A percentile compares a stretch with the other conserved stretches of the same genome.
Evolutionary conservation across 1,139 yeast species (phyloP).

Genomic region (Debaryomycetaceae sp.): DNA sequence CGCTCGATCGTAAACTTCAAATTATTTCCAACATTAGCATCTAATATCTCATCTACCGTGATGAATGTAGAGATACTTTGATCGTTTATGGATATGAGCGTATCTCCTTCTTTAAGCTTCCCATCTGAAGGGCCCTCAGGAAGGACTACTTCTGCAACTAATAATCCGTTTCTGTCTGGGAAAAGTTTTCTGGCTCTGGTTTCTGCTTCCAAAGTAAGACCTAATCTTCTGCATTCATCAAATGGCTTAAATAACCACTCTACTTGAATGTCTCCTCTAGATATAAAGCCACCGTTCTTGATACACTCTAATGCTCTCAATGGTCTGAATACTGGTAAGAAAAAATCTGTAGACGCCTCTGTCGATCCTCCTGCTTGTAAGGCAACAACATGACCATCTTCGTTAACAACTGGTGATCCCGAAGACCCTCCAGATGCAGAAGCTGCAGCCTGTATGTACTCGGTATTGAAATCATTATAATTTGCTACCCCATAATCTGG

Average conservation of each 20-base stretch:
- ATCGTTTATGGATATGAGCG: conserved; percentile 70
- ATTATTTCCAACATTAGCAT: conserved; percentile 59
- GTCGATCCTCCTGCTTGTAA: conserved; percentile 93
- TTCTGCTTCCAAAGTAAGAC: conserved; percentile 75
- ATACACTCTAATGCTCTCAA: conserved; percentile 75
- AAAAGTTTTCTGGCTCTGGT: conserved; percentile 61
- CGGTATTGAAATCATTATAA: conserved; percentile 94
- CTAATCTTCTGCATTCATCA: conserved; percentile 87
- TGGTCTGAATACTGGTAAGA: conserved; percentile 81
- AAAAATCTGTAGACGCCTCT: conserved; percentile 90
- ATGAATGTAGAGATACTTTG: conserved; percentile 65
- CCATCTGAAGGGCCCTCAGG: conserved; percentile 88
- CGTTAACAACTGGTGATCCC: conserved; percentile 91
- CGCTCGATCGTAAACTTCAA: conserved; percentile 67
- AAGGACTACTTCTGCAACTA: conserved; percentile 79
- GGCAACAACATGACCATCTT: conserved; percentile 85
- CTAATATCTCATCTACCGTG: conserved; percentile 81
- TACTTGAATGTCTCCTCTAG: conserved; percentile 83
- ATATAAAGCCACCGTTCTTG: conserved; percentile 54
- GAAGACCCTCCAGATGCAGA: conserved; percentile 94
- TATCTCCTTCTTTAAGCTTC: conserved; percentile 79
- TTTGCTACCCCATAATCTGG: conserved; percentile 89
- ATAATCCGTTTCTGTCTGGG: conserved; percentile 75
- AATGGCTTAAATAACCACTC: conserved; percentile 87
- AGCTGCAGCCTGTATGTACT: conserved; percentile 95